Evolutionary conservation across 2,329 filamentous ascomycete genomes (phyloP).

Genomic region (Rutstroemia sp.): DNA sequence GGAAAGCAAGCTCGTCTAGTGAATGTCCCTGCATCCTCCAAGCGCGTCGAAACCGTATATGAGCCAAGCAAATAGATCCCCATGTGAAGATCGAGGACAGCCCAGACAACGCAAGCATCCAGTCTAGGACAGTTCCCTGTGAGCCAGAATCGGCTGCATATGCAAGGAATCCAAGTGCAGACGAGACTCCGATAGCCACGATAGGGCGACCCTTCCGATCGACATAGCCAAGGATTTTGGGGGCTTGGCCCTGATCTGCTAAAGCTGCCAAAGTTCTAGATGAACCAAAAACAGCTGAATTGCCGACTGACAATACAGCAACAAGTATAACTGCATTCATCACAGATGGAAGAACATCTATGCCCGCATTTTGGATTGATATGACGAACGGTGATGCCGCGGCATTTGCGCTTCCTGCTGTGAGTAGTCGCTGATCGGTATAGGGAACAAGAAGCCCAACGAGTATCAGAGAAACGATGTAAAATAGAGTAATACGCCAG

Average conservation of each 20-base stretch:
- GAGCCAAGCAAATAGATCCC: constrained; percentile 58
- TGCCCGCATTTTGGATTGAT: constrained; percentile 45
- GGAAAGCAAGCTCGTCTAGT: constrained; percentile 74
- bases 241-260: constrained; percentile 52
- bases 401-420: constrained; percentile 28
- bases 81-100: constrained; percentile 54
- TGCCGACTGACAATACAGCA: constrained; percentile 51
- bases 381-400: constrained; percentile 49
- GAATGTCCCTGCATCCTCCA: constrained; percentile 64
- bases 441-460: constrained; percentile 43
- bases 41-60: constrained; percentile 61
- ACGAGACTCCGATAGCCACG: constrained; percentile 35
- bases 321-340: constrained; percentile 54
- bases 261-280: constrained; percentile 52
- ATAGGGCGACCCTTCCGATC: constrained; percentile 51
- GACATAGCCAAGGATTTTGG: constrained; percentile 48
- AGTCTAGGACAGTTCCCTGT: constrained; percentile 47
- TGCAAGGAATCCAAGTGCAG: constrained; percentile 36
- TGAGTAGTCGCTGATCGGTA: constrained; percentile 35
- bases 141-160: constrained; percentile 45
- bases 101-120: constrained; percentile 57
- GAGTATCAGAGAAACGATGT: constrained; percentile 44
- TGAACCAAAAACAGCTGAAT: constrained; percentile 52
- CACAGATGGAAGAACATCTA: constrained; percentile 45
- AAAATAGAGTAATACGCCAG: constrained; percentile 47